These are phyloP conservation scores for Paecilomyces formosus DNA, from an alignment of 2,329 filamentous ascomycete genomes.

Conservation along the genomic window DNA sequence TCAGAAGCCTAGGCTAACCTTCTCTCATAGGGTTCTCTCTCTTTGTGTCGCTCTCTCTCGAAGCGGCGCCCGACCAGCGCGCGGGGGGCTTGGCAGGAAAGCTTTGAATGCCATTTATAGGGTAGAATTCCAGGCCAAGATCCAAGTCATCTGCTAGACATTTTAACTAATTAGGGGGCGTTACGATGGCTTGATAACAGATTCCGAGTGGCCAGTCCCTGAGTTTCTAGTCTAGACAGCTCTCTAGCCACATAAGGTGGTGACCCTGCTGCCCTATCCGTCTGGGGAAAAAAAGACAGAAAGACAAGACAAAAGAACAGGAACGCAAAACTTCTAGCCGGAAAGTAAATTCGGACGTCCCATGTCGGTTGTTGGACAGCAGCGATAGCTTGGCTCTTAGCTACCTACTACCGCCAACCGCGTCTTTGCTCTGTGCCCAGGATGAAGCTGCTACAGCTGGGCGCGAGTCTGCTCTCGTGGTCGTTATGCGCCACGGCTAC, in stretches of 20 bases:
- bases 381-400: neutral
- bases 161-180: neutral
- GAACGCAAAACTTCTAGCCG: neutral
- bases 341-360: neutral
- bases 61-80: neutral
- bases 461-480: slow-evolving; percentile 6
- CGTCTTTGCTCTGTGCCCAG: slow-evolving; percentile 1
- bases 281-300: neutral
- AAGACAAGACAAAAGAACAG: neutral
- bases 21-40: neutral
- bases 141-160: neutral
- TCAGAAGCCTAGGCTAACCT: neutral
- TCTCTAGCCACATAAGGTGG: no score
- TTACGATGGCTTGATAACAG: neutral
- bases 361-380: neutral
- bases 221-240: no score
- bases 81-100: neutral
- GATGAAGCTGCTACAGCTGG: slow-evolving; percentile 10
- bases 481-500: slow-evolving; percentile 22
- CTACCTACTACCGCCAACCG: no score
- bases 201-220: neutral
- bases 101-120: neutral
- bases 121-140: neutral
- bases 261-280: no score
- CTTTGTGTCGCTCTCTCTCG: no score